phyloP scores from a whole-genome alignment of 176 grass and related monocot species.

The Oryza punctata region DNA sequence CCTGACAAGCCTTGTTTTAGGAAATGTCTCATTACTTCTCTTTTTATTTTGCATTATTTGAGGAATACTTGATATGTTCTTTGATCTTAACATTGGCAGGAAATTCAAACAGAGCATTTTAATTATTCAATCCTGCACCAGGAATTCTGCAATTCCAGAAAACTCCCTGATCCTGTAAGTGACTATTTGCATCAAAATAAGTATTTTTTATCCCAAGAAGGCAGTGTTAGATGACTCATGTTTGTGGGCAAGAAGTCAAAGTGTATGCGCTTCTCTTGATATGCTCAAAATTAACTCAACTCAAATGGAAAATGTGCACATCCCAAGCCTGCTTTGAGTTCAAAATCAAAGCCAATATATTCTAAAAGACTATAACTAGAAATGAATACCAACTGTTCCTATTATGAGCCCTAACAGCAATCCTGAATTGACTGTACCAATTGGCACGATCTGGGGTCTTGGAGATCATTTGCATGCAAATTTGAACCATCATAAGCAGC shows the following conservation, averaged over 20 bases:
- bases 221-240: not conserved
- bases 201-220: slow-evolving; percentile 16
- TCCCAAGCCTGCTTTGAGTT: not conserved
- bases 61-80: not conserved
- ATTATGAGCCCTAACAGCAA: not conserved
- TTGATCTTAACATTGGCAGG: not conserved
- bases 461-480: not conserved
- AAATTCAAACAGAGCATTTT: not conserved
- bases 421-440: not conserved
- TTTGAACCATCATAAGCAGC: not conserved
- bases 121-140: not conserved
- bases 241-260: not conserved
- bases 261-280: not conserved
- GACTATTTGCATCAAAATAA: not conserved
- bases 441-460: not conserved
- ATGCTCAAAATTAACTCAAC: slow-evolving; percentile 8
- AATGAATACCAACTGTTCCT: not conserved
- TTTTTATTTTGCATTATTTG: not conserved
- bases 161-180: not conserved
- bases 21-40: not conserved
- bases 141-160: not conserved
- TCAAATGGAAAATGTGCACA: not conserved
- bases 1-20: not conserved
- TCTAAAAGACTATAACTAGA: not conserved
- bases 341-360: not conserved